Percentiles rank a stretch among this genome's conserved stretches.
Conservation (phyloP, 1,139 yeast genomes). For the Yamadazyma jaroonii region DNA sequence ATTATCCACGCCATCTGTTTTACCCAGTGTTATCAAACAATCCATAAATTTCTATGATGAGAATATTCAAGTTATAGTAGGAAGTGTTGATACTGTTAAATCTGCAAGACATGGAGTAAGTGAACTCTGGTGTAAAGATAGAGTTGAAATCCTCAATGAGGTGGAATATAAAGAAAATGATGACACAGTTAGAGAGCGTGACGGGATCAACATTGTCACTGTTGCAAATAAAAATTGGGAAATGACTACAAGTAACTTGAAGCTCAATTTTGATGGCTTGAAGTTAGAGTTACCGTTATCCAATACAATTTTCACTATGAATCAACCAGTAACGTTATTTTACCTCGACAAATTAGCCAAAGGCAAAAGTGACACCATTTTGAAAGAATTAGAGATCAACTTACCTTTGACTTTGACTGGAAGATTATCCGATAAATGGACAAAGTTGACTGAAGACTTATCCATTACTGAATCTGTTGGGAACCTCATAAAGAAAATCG, state of each 20-base stretch:
- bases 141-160: slow-evolving; percentile 21
- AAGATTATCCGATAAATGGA: slow-evolving; percentile 30
- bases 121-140: slow-evolving; percentile 45
- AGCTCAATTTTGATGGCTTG: slow-evolving; percentile 17
- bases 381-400: slow-evolving; percentile 4
- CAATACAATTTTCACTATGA: slow-evolving; percentile 40
- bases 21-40: slow-evolving; percentile 31
- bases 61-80: slow-evolving; percentile 43
- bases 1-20: slow-evolving; percentile 43
- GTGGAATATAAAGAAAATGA: slow-evolving; percentile 23
- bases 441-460: slow-evolving; percentile 25
- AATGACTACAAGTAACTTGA: slow-evolving; percentile 24
- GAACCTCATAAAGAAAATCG: slow-evolving; percentile 50
- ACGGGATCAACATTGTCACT: slow-evolving; percentile 32
- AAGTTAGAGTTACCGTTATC: slow-evolving; percentile 29
- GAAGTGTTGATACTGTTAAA: slow-evolving; percentile 49
- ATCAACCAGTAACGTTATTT: slow-evolving; percentile 36
- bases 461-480: slow-evolving; percentile 45
- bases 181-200: slow-evolving; percentile 23
- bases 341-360: slow-evolving; percentile 18
- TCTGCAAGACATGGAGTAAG: slow-evolving; percentile 42
- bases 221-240: slow-evolving; percentile 38
- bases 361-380: slow-evolving; percentile 4
- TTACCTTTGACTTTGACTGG: slow-evolving; percentile 1
- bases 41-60: slow-evolving; percentile 28